Evolutionary conservation across 495 filamentous ascomycete species (phyloP).

Genomic region (Daldinia grandis): DNA sequence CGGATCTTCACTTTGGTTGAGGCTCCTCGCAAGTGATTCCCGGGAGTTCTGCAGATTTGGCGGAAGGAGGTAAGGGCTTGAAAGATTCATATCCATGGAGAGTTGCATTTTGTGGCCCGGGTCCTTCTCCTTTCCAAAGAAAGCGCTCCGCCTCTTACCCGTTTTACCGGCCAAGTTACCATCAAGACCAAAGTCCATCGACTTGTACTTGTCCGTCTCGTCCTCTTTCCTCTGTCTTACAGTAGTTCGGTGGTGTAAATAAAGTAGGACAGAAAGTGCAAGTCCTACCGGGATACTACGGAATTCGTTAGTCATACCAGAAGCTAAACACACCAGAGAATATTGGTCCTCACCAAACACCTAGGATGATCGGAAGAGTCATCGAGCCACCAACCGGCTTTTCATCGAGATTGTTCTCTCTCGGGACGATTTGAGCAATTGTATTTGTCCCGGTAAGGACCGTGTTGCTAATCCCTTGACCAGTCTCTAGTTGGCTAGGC

Average conservation of each 20-base stretch:
- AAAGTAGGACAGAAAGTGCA: conserved; percentile 73
- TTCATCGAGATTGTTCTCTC: conserved; percentile 55
- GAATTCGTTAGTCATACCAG: conserved; percentile 42
- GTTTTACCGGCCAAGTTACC: conserved; percentile 47
- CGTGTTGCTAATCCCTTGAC: neutral
- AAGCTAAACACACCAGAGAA: conserved; percentile 1
- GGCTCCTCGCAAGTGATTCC: conserved; percentile 81
- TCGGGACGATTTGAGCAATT: conserved; percentile 32
- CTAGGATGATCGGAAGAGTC: conserved; percentile 80
- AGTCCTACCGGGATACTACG: conserved; percentile 76
- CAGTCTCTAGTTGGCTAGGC: conserved; percentile 12
- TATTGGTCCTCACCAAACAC: conserved; percentile 72
- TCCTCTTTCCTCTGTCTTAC: conserved; percentile 81
- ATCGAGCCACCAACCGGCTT: conserved; percentile 65
- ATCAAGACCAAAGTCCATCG: conserved; percentile 90
- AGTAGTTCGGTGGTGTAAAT: conserved; percentile 79
- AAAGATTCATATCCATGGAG: conserved; percentile 83
- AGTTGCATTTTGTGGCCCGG: conserved; percentile 67
- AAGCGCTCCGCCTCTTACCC: conserved; percentile 54
- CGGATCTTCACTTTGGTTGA: conserved; percentile 77
- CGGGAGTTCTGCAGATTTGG: conserved; percentile 78
- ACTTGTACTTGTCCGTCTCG: conserved; percentile 85
- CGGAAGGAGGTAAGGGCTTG: conserved; percentile 89
- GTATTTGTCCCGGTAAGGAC: conserved; percentile 20
- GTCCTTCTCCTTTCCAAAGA: conserved; percentile 62